Evolutionary conservation across 805 yeast genomes (phyloP), one percentile per base, ranked within the genome.

Genomic region (Nakazawaea populi): DNA sequence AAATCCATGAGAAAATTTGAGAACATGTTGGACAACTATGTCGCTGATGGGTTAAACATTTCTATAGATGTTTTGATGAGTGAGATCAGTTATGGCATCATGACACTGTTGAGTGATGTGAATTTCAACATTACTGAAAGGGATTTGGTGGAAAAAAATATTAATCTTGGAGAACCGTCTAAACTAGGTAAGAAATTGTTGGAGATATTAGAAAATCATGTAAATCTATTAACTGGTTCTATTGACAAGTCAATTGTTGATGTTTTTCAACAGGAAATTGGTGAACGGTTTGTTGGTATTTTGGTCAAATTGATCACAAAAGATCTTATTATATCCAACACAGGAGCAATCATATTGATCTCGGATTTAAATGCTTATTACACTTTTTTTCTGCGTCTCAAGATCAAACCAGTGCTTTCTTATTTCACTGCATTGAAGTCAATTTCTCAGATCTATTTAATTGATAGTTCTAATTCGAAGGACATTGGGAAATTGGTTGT

Each of bases 191-290:
- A 58, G 9, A 77, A 79, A 51, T 83, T 80, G 3, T 80, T 89
- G 3, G 70, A 73, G 24, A 71, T 91, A 28, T 65, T 94, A 50
- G 77, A 78, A 10, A 79, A 82, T 12, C 96, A 92, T 62, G 77
- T 88, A 52, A 80, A 80, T 53, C 67, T 89, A 48, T 68, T 89
- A 42, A 81, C 79, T 14, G 95, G 91, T 1, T 79, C 94, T 5
- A 88, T 97, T 0, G 98, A 92, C 50, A 88, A 85, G 61, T 79
- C 89, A 1, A 85, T 95, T 10, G 77, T 91, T 29, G 98, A 91
- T 58, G 95, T 92, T 0, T 94, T 90, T 62, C 94, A 91, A 59
- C 96, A 91, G 62, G 99, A 94, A 60, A 83, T 92, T 35, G 96
- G 96, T 0, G 88, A 89, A 64, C 66, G 98, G 42, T 84, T 94